phyloP scores from a whole-genome alignment of 2,329 filamentous ascomycete species.

The Huntiella moniliformis region DNA sequence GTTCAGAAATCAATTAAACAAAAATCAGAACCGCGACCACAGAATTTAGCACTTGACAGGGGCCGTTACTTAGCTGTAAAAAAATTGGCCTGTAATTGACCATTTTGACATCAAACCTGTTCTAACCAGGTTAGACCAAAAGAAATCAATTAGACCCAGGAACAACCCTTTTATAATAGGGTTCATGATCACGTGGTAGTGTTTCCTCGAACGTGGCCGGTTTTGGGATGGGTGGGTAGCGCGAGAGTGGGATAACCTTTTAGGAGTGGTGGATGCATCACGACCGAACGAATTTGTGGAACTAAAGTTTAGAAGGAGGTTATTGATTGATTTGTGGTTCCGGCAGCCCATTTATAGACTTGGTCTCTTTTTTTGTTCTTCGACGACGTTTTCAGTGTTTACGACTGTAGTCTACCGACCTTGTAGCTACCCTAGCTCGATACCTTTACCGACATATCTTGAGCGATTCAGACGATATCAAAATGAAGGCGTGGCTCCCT shows the following conservation, averaged over 20 bases:
- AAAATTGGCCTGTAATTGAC: no score
- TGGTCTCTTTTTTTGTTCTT: not conserved
- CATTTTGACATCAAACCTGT: no score
- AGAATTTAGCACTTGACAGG: no score
- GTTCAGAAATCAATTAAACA: no score
- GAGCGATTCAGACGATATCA: not conserved
- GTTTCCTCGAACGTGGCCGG: slow-evolving; percentile 13
- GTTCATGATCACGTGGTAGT: slow-evolving; percentile 1
- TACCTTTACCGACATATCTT: not conserved
- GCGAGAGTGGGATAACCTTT: not conserved
- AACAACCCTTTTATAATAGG: not conserved
- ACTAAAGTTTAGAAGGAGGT: not conserved
- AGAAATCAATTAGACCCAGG: no score
- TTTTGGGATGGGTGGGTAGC: slow-evolving; percentile 5
- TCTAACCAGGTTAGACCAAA: no score
- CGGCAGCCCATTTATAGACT: no score
- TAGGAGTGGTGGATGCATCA: not conserved
- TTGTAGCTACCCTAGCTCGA: not conserved
- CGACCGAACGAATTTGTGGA: not conserved
- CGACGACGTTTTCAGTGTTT: not conserved
- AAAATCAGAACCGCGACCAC: no score
- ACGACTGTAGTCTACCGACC: not conserved
- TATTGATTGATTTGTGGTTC: not conserved
- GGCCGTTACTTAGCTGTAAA: no score
- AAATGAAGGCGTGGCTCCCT: slow-evolving; percentile 44